Evolutionary conservation across 192 early-diverging fungal genomes (phyloP), one percentile per base, ranked within the genome.

Genomic region (Entomortierella parvispora): DNA sequence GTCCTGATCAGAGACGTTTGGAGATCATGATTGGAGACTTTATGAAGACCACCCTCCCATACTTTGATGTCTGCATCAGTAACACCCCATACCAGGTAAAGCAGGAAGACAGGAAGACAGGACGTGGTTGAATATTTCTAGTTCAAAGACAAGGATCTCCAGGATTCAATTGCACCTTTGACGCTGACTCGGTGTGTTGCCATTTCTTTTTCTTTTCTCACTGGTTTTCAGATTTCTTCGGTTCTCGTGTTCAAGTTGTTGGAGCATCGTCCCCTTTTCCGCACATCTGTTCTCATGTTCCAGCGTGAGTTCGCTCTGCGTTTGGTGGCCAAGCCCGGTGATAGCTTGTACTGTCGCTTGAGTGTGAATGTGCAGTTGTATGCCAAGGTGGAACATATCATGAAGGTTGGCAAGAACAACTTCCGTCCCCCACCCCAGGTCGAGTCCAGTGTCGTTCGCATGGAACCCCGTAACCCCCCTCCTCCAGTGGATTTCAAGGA

Each of bases 391-490:
- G 89, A 94, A 50, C 97, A 97, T 62, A 89, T 98, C 45, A 98
- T 98, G 95, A 99, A 97, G 83, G 91, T 99, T 7, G 94, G 94
- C 65, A 94, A 92, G 81, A 98, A 98, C 86, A 98, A 97, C 84
- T 99, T 99, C 81, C 86, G 95, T 65, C 97, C 97, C 57, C 96
- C 96, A 65, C 97, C 97, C 20, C 89, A 97, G 60, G 97, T 99
- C 33, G 97, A 99, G 72, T 94, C 93, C 66, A 90, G 87, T 66
- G 97, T 99, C 1, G 96, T 99, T n/a, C 82, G 93, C 56, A 88
- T 99, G 57, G 96, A 98, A 79, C 96, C 95, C 2, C 79, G 87
- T 32, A 93, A 97, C 71, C 97, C 97, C 22, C 96, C 96, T 33
- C 97, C 97, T 20, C 92, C 96, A 1, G 87, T 99, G 25, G 88